Conservation (phyloP, 176 grass and related monocot genomes). For the Dactylis glomerata region DNA sequence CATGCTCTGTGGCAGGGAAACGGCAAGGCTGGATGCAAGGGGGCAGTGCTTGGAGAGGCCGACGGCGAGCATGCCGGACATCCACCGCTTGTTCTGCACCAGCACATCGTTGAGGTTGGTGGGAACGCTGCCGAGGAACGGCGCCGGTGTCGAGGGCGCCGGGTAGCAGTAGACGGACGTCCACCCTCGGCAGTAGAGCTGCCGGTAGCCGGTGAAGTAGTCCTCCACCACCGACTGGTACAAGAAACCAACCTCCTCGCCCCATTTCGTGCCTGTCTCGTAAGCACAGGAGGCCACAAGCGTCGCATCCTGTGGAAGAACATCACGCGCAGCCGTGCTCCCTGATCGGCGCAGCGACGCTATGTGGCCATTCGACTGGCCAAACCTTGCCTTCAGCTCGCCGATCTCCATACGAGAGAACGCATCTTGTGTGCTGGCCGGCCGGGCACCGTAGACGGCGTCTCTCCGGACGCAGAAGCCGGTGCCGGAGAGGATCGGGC, state of each 20-base stretch:
- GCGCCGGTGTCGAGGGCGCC: not conserved
- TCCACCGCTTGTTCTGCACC: slow-evolving; percentile 68
- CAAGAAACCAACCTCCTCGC: slow-evolving; percentile 49
- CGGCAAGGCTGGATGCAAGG: slow-evolving; percentile 21
- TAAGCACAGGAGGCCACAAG: slow-evolving; percentile 31
- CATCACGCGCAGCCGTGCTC: not conserved
- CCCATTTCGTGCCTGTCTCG: slow-evolving; percentile 60
- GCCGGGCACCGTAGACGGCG: slow-evolving; percentile 47
- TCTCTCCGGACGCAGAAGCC: slow-evolving; percentile 51
- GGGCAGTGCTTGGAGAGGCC: slow-evolving; percentile 51
- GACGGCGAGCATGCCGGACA: slow-evolving; percentile 49
- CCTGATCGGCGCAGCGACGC: slow-evolving; percentile 19
- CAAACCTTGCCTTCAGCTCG: slow-evolving; percentile 39
- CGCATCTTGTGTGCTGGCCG: not conserved
- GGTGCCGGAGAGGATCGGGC: slow-evolving; percentile 61
- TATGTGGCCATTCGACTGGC: slow-evolving; percentile 25
- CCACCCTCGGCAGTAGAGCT: slow-evolving; percentile 61
- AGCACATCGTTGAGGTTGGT: slow-evolving; percentile 60
- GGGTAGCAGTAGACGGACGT: slow-evolving; percentile 55
- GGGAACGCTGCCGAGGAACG: slow-evolving; percentile 58
- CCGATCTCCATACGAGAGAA: slow-evolving; percentile 11
- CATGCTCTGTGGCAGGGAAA: slow-evolving; percentile 48
- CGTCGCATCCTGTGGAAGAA: not conserved
- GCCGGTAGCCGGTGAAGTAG: slow-evolving; percentile 62
- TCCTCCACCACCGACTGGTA: slow-evolving; percentile 65